Percentiles rank a stretch among this genome's conserved stretches.
phyloP scores from a whole-genome alignment of 1,284 basidiomycete species.

The Schizophyllum commune region DNA sequence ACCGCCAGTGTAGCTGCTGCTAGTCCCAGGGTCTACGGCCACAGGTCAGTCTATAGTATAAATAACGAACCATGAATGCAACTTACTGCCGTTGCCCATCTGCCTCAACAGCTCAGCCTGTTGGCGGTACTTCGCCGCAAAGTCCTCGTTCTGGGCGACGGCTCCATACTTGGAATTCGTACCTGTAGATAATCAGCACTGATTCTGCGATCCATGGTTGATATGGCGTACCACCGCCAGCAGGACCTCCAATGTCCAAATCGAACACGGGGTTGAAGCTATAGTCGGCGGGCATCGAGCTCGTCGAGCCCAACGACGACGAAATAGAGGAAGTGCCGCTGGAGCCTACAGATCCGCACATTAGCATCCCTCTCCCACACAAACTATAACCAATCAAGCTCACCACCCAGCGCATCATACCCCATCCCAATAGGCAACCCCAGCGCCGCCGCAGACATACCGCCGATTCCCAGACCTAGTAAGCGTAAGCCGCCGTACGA shows the following conservation, averaged over 20 bases:
- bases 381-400: too few relatives aligned
- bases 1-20: not conserved
- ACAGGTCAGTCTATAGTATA: too few relatives aligned
- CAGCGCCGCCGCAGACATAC: not conserved
- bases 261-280: not conserved
- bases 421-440: not conserved
- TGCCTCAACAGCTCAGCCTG: slow-evolving; percentile 35
- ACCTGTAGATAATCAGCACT: not conserved
- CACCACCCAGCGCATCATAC: not conserved
- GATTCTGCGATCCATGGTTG: too few relatives aligned
- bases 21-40: not conserved
- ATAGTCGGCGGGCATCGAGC: not conserved
- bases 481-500: too few relatives aligned
- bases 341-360: not conserved
- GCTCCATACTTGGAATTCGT: not conserved
- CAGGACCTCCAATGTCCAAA: not conserved
- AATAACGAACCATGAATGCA: not conserved
- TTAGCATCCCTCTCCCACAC: too few relatives aligned
- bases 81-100: not conserved
- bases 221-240: too few relatives aligned
- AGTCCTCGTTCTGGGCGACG: slow-evolving; percentile 26
- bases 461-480: not conserved
- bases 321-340: not conserved
- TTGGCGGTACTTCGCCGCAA: slow-evolving; percentile 39
- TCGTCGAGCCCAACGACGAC: not conserved